Base-by-base conservation (phyloP, 208 protist genomes). In the Leishmania amazonensis region DNA sequence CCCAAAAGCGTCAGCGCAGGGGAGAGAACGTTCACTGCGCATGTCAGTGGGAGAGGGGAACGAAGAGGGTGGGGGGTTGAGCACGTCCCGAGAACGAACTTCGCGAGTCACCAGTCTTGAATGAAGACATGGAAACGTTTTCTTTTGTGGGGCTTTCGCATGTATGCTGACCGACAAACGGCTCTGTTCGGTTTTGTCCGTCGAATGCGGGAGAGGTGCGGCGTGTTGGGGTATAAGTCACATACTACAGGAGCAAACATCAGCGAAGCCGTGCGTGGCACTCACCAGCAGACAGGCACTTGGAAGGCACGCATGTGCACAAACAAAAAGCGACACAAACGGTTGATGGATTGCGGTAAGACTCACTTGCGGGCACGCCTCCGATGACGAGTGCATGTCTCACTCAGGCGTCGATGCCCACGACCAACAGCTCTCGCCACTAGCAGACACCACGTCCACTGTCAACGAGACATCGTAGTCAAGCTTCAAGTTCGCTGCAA, bases 401-500 rank as follows among this genome's bases (percentile, higher is more conserved):
- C 24, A 24, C 19, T 31, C 38, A 31, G 28, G 68, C 4, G 57
- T 47, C 6, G 75, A 58, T 19, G 31, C 2, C 75, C 75, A 78
- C 40, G 75, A 62, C 13, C 21, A 40, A 47, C 75, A 78, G 8
- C 51, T 51, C 54, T 45, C 75, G 2, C 75, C 57, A 15, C 35
- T 49, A 2, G 49, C 40, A 13, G 75, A 15, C 38, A 21, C 57
- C 45, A 75, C 79, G 13, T 70, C 49, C 42, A 80, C 76, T 9
- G 31, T 42, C 45, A 80, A 24, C 45, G 47, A 5, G 7, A 73
- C 62, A 24, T 70, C 49, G 47, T 28, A 80, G 76, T 70, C 76
- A 17, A 88, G 74, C 78, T 83, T 62, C 57, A 67, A n/a, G n/a
- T 67, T 60, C 5, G 89, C 81, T 8, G 54, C 78, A 11, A 84